Evolutionary conservation across 2,329 filamentous ascomycete species (phyloP).

Genomic region (Diaporthe aspalathi): DNA sequence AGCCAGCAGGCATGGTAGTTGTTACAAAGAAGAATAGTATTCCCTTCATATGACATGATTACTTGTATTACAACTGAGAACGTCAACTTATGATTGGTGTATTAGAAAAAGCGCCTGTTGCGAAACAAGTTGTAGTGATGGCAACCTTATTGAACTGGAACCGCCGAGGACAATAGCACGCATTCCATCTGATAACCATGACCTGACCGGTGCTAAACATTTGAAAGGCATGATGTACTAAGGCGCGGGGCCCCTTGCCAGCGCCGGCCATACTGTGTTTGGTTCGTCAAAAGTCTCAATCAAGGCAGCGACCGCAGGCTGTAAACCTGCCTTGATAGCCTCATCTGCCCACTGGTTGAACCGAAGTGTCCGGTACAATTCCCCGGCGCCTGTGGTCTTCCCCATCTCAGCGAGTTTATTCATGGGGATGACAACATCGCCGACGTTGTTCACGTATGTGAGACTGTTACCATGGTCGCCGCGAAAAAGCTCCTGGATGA

Average conservation of each 20-base stretch:
- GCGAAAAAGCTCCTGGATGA: background rate
- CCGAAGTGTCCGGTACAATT: constrained; percentile 28
- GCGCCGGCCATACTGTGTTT: background rate
- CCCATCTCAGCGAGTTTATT: constrained; percentile 28
- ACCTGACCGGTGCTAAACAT: too few relatives aligned
- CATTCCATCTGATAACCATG: too few relatives aligned
- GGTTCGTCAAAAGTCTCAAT: constrained; percentile 19
- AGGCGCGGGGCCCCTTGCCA: background rate
- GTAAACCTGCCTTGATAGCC: constrained; percentile 37
- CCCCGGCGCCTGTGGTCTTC: background rate
- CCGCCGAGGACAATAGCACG: too few relatives aligned
- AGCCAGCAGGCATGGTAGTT: too few relatives aligned
- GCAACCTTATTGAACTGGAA: too few relatives aligned
- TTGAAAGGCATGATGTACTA: background rate
- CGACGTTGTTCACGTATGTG: constrained; percentile 39
- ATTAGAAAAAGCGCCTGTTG: too few relatives aligned
- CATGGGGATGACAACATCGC: constrained; percentile 40
- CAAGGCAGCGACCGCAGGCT: constrained; percentile 40
- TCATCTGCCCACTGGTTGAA: constrained; percentile 36
- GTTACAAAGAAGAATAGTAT: too few relatives aligned
- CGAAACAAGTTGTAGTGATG: too few relatives aligned
- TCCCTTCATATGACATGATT: too few relatives aligned
- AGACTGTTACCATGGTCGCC: background rate
- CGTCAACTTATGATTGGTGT: too few relatives aligned
- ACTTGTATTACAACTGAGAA: too few relatives aligned